Base-by-base conservation (phyloP, 352 stramenopile genomes). In the Globisporangium megalacanthum region DNA sequence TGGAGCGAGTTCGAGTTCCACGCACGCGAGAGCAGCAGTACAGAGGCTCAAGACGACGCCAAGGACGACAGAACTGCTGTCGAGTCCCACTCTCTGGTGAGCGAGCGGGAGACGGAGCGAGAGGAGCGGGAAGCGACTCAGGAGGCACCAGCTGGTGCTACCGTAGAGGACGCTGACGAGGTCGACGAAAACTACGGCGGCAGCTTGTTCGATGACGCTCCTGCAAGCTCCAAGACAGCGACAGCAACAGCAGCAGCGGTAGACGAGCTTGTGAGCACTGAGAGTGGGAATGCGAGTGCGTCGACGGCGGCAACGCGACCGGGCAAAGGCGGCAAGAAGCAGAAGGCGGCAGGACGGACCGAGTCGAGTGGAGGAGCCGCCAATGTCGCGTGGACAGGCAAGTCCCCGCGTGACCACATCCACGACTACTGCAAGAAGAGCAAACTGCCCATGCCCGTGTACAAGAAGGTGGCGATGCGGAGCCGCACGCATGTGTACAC, bases 401-500 rank as follows among this genome's bases (percentile, higher is more conserved):
- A 89, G 48, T 96, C 87, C 4, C 92, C 94, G 4, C 75, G 93
- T 35, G 79, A 96, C 53, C 79, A 94, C 35, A 68, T 98, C 36
- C 71, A 97, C 31, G 86, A 97, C 49, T 73, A 86, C 36, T 97
- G 88, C 66, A 80, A 79, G 45, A 97, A 97, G 60, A 67, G 88
- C 61, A 92, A 94, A 45, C 60, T 92, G 55, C 73, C 77, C 1
- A 75, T 73, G 42, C 89, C 92, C 1, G 78, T 88, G 51, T 98
- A 85, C 70, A 88, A 86, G 56, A 67, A 65, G 66, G 44, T 54
- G 13, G 58, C 66, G 44, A 55, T 31, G 41, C 64, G 52, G 49
- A 45, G 57, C 4, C 63, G 64, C 39, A 62, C 61, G 5, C 72
- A 83, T 25, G 61, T 75, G 22, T 92, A 92, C 53, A 69, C 76